These are phyloP conservation scores for Emmonsiellopsis sp. DNA, from an alignment of 2,329 filamentous ascomycete species.

Conservation along the genomic window DNA sequence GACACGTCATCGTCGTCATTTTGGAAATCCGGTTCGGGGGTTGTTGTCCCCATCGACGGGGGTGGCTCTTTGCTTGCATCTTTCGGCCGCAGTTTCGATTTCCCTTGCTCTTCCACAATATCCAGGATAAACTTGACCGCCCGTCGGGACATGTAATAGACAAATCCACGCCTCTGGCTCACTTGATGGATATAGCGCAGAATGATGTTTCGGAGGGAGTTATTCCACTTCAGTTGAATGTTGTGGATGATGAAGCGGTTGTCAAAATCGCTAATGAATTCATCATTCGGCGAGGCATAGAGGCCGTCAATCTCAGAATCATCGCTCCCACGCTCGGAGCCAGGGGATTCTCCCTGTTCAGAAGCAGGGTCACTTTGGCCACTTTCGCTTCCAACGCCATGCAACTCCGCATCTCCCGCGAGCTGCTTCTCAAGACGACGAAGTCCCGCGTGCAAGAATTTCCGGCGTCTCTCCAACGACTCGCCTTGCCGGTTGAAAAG, in stretches of 20 bases:
- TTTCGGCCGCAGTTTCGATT: constrained; percentile 46
- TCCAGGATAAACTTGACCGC: constrained; percentile 98
- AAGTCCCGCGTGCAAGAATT: constrained; percentile 50
- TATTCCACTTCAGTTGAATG: constrained; percentile 97
- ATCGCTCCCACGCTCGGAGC: constrained; percentile 47
- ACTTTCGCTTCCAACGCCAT: constrained; percentile 40
- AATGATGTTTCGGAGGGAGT: constrained; percentile 88
- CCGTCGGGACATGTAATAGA: constrained; percentile 92
- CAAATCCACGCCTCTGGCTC: constrained; percentile 86
- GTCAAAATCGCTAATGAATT: constrained; percentile 90
- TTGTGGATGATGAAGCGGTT: constrained; percentile 99
- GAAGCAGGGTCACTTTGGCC: neutral
- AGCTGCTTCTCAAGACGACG: constrained; percentile 46
- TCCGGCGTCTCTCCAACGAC: constrained; percentile 48
- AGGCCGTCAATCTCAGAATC: constrained; percentile 44
- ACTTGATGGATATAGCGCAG: constrained; percentile 96
- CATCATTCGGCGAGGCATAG: constrained; percentile 60
- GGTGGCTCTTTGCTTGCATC: constrained; percentile 10
- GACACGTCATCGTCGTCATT: constrained; percentile 54
- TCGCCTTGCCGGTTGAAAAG: constrained; percentile 47
- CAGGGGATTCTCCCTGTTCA: constrained; percentile 20
- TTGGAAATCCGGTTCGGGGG: constrained; percentile 19
- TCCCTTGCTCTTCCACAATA: constrained; percentile 89
- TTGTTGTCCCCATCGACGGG: constrained; percentile 3
- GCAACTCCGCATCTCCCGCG: constrained; percentile 25